Conservation (phyloP, 2,329 filamentous ascomycete species). For the Talaromyces sp. region DNA sequence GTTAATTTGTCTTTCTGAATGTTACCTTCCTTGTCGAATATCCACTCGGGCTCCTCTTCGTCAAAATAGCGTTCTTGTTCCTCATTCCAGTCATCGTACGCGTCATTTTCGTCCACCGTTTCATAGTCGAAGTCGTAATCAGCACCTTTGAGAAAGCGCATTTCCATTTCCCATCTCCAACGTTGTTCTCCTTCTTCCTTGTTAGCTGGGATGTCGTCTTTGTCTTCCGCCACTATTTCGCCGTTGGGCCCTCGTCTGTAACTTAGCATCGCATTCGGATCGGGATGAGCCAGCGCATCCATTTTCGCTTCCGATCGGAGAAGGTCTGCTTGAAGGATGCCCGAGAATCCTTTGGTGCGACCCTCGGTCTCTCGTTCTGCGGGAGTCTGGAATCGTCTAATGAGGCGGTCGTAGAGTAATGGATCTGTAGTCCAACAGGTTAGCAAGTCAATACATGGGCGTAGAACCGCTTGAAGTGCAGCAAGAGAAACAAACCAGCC, state of each 20-base stretch:
- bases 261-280: slow-evolving; percentile 51
- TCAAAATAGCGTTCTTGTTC: slow-evolving; percentile 78
- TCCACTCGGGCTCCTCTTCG: slow-evolving; percentile 70
- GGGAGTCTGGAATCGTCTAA: slow-evolving; percentile 72
- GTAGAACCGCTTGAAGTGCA: neutral
- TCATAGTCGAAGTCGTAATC: slow-evolving; percentile 79
- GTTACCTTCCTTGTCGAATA: slow-evolving; percentile 46
- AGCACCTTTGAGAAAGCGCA: slow-evolving; percentile 71
- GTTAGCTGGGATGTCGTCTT: slow-evolving; percentile 56
- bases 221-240: slow-evolving; percentile 58
- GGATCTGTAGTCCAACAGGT: slow-evolving; percentile 56
- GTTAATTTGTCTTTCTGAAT: slow-evolving; percentile 28
- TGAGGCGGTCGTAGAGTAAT: slow-evolving; percentile 75
- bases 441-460: slow-evolving; percentile 24
- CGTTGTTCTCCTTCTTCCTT: slow-evolving; percentile 66
- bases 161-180: slow-evolving; percentile 71
- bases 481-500: slow-evolving; percentile 50
- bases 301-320: slow-evolving; percentile 74
- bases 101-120: slow-evolving; percentile 68
- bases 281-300: slow-evolving; percentile 57
- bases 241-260: slow-evolving; percentile 54
- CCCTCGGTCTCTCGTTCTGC: slow-evolving; percentile 73
- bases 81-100: slow-evolving; percentile 65
- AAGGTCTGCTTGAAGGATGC: slow-evolving; percentile 74
- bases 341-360: slow-evolving; percentile 72